phyloP scores from a whole-genome alignment of 805 yeast genomes.

The Saccharomycopsis microspora region DNA sequence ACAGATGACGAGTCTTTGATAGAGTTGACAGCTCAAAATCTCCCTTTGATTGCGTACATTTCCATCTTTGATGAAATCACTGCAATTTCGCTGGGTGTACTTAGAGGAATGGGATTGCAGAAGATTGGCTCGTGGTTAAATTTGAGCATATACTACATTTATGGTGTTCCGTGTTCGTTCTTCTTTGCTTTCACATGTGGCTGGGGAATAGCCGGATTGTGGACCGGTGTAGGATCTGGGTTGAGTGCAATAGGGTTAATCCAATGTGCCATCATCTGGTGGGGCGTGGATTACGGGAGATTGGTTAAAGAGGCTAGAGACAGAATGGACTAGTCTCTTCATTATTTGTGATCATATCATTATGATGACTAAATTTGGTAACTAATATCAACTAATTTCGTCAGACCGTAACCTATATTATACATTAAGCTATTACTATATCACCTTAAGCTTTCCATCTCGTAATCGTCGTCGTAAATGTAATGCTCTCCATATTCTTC shows the following conservation, averaged over 20 bases:
- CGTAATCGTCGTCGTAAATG: no score
- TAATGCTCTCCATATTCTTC: no score
- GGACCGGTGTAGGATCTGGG: slow-evolving; percentile 62
- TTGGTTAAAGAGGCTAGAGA: slow-evolving; percentile 10
- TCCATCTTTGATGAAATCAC: slow-evolving; percentile 64
- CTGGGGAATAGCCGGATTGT: slow-evolving; percentile 48
- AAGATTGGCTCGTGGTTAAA: slow-evolving; percentile 61
- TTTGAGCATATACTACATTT: slow-evolving; percentile 55
- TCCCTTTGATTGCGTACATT: slow-evolving; percentile 55
- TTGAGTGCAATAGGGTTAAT: slow-evolving; percentile 5
- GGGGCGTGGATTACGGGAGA: slow-evolving; percentile 2
- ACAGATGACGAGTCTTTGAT: slow-evolving; percentile 51
- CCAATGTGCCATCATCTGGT: slow-evolving; percentile 2
- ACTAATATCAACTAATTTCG: no score
- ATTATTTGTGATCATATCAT: neutral
- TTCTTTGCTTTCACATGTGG: slow-evolving; percentile 39
- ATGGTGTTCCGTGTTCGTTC: slow-evolving; percentile 60
- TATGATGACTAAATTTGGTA: no score
- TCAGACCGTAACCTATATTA: no score
- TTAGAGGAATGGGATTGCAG: slow-evolving; percentile 72
- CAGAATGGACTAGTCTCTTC: slow-evolving; percentile 1
- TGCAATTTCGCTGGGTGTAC: slow-evolving; percentile 58
- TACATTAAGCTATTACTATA: no score
- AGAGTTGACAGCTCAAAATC: slow-evolving; percentile 35
- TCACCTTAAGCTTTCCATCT: no score